Evolutionary conservation across 2,329 filamentous ascomycete species (phyloP).

Genomic region (Curvularia sp.): DNA sequence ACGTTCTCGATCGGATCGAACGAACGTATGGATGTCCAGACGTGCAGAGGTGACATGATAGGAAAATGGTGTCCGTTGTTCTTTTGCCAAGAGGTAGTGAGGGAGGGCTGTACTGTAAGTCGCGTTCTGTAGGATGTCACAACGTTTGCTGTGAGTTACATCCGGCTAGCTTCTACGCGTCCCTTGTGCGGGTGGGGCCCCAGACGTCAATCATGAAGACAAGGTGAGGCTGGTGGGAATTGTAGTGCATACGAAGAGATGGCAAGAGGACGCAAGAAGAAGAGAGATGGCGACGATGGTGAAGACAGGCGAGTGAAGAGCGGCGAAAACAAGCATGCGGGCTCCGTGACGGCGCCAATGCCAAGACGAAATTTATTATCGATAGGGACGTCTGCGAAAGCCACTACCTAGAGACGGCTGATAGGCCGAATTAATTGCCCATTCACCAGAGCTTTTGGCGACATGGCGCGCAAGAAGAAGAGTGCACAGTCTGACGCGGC

Average conservation of each 20-base stretch:
- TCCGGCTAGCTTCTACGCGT: slow-evolving; percentile 4
- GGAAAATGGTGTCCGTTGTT: background rate
- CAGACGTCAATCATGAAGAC: background rate
- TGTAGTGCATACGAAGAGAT: background rate
- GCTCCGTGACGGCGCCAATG: slow-evolving; percentile 20
- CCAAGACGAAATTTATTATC: slow-evolving; percentile 32
- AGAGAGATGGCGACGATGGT: background rate
- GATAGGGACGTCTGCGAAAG: slow-evolving; percentile 11
- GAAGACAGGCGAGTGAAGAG: slow-evolving; percentile 1
- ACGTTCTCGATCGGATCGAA: background rate
- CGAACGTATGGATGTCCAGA: background rate
- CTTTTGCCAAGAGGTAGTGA: background rate
- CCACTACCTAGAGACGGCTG: slow-evolving; percentile 14
- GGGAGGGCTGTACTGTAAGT: background rate
- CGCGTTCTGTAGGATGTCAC: slow-evolving; percentile 7
- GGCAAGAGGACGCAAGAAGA: background rate
- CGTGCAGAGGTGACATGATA: background rate
- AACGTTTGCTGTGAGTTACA: background rate
- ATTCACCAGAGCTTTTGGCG: slow-evolving; percentile 6
- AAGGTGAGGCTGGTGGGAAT: background rate
- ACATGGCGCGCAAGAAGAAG: slow-evolving; percentile 49
- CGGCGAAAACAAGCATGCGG: slow-evolving; percentile 15
- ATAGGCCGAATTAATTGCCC: slow-evolving; percentile 3
- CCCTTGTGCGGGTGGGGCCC: background rate
- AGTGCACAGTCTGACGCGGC: slow-evolving; percentile 32